A percentile compares a stretch with the other conserved stretches of the same genome.
These are phyloP conservation scores for Chamaecyparis obtusa DNA, from an alignment of 75 land plant species.

Conservation along the genomic window DNA sequence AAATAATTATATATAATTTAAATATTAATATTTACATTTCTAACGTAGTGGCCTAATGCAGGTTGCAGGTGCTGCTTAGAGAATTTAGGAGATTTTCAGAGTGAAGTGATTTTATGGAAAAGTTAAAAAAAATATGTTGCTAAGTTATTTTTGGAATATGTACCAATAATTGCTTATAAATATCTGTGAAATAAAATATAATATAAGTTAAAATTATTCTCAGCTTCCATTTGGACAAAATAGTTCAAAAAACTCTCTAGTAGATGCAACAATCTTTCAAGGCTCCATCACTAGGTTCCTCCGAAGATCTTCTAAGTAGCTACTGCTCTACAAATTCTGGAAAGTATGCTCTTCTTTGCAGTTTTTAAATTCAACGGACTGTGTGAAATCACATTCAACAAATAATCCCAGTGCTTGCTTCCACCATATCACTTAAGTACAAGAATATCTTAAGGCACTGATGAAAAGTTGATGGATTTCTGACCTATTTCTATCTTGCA, in stretches of 20 bases:
- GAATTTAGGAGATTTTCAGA: too few species aligned
- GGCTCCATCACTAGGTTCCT: background rate
- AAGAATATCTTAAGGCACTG: too few species aligned
- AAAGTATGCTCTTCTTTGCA: background rate
- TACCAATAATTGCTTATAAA: too few species aligned
- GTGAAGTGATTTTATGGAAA: too few species aligned
- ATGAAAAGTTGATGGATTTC: background rate
- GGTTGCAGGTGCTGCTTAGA: too few species aligned
- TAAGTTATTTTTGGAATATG: background rate
- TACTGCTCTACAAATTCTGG: background rate
- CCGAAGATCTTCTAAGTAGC: background rate
- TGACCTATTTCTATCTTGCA: background rate
- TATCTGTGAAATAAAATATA: too few species aligned
- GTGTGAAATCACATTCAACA: background rate
- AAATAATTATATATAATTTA: too few species aligned
- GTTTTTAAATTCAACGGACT: background rate
- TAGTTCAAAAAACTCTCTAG: background rate
- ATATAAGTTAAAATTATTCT: too few species aligned
- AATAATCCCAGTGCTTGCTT: too few species aligned
- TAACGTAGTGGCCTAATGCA: background rate
- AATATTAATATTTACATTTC: too few species aligned
- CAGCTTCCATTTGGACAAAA: background rate
- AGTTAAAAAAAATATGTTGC: background rate
- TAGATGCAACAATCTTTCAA: background rate
- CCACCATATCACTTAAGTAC: too few species aligned